Conservation (phyloP, 768 basidiomycete genomes). For the Tricholoma bakamatsutake region DNA sequence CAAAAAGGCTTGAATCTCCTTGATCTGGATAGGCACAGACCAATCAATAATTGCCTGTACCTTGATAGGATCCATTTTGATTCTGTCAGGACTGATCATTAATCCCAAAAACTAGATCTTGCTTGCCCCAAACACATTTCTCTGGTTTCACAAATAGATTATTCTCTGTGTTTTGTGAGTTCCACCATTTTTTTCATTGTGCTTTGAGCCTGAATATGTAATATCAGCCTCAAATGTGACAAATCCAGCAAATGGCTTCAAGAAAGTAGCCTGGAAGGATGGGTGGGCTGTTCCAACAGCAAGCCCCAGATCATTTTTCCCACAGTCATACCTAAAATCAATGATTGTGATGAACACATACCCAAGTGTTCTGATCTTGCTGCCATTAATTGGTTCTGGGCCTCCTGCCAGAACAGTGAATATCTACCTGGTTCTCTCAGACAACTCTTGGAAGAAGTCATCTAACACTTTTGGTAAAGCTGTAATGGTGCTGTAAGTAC, state of each 20-base stretch:
- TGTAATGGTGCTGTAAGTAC: background rate
- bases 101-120: no score
- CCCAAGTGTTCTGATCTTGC: background rate
- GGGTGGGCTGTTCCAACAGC: background rate
- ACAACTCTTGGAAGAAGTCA: background rate
- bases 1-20: no score
- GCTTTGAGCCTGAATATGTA: no score
- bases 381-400: background rate
- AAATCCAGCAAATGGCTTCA: background rate
- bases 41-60: no score
- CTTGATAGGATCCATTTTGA: no score
- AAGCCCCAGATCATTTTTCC: background rate
- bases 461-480: background rate
- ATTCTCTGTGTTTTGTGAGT: no score
- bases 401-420: background rate
- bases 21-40: no score
- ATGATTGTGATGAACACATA: background rate
- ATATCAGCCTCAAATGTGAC: no score
- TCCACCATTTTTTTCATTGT: no score
- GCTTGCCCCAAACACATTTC: no score
- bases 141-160: no score
- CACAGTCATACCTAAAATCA: background rate
- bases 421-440: background rate
- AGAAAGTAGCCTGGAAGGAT: background rate
- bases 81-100: no score